Percentiles rank a stretch among this genome's conserved stretches.
Evolutionary conservation across 2,329 filamentous ascomycete genomes (phyloP).

Genomic region (Penicillium verrucosum): DNA sequence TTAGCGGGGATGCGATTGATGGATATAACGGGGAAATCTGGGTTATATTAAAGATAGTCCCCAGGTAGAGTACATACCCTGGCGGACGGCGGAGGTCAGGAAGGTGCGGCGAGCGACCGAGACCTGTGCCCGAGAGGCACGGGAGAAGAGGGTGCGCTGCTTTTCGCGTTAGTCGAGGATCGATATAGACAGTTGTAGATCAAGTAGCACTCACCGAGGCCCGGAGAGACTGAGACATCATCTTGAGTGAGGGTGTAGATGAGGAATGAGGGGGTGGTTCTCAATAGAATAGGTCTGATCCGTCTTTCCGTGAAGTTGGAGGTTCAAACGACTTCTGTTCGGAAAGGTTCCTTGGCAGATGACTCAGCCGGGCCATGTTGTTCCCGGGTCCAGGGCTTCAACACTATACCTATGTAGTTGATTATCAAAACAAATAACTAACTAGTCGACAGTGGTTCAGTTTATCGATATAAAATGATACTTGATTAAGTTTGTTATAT

Average conservation of each 20-base stretch:
- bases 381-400: neutral
- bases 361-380: slow-evolving; percentile 12
- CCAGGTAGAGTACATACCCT: slow-evolving; percentile 51
- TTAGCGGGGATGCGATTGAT: slow-evolving; percentile 19
- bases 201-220: slow-evolving; percentile 51
- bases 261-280: slow-evolving; percentile 26
- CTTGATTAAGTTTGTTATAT: neutral
- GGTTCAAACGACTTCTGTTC: slow-evolving; percentile 29
- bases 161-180: slow-evolving; percentile 15
- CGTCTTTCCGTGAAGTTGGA: slow-evolving; percentile 26
- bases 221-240: slow-evolving; percentile 62
- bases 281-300: slow-evolving; percentile 25
- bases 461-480: neutral
- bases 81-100: slow-evolving; percentile 59
- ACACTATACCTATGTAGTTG: neutral
- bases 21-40: neutral
- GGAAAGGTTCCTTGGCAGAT: slow-evolving; percentile 26
- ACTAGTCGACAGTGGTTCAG: neutral
- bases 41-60: slow-evolving; percentile 11
- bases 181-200: neutral
- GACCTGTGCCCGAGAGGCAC: slow-evolving; percentile 58
- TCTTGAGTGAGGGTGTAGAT: slow-evolving; percentile 39
- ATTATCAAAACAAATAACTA: neutral
- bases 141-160: slow-evolving; percentile 60
- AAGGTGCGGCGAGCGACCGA: slow-evolving; percentile 60